phyloP scores from a whole-genome alignment of 2,329 filamentous ascomycete genomes.

The Penicillium sp. region DNA sequence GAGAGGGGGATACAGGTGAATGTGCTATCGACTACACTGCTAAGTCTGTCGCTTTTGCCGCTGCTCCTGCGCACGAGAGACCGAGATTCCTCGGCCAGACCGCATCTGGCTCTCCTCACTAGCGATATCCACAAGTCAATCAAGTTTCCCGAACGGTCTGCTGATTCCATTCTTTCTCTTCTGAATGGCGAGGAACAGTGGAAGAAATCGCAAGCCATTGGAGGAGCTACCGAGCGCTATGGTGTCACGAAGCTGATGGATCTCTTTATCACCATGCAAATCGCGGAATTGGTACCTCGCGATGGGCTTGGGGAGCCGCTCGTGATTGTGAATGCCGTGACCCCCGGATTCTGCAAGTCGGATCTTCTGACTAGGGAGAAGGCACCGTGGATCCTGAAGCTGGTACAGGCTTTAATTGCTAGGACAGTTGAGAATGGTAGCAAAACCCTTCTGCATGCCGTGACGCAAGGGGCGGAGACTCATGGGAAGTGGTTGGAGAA shows the following conservation, averaged over 20 bases:
- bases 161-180: neutral
- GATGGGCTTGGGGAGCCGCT: conserved; percentile 9
- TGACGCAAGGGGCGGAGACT: conserved; percentile 2
- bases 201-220: neutral
- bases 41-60: conserved; percentile 23
- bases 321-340: conserved; percentile 23
- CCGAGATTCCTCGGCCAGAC: neutral
- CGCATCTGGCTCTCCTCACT: conserved; percentile 23
- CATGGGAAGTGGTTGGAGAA: conserved; percentile 15
- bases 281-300: conserved; percentile 8
- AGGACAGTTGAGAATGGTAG: conserved; percentile 11
- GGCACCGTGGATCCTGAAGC: conserved; percentile 11
- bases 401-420: conserved; percentile 8
- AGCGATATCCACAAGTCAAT: conserved; percentile 23
- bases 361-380: conserved; percentile 13
- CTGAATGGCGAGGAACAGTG: neutral
- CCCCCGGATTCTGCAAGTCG: conserved; percentile 26
- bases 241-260: conserved; percentile 16
- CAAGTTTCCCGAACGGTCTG: conserved; percentile 18
- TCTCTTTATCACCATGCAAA: conserved; percentile 8
- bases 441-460: conserved; percentile 13
- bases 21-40: conserved; percentile 25
- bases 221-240: conserved; percentile 11
- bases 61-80: conserved; percentile 6
- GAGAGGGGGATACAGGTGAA: conserved; percentile 28